These are phyloP conservation scores for Phylloporus rhodoxanthus DNA, from an alignment of 768 basidiomycete genomes.

Conservation along the genomic window DNA sequence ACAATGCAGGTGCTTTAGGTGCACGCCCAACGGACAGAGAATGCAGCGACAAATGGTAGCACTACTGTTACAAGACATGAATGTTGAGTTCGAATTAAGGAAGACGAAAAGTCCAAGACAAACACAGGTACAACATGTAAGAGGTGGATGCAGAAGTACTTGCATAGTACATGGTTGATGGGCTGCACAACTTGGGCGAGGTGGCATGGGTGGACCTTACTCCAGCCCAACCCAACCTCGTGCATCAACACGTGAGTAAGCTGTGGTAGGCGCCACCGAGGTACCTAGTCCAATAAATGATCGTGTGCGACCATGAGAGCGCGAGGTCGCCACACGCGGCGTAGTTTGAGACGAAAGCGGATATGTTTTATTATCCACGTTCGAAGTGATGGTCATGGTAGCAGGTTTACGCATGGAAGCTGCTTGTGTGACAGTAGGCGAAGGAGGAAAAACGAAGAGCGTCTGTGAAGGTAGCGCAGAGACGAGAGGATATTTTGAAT, in stretches of 20 bases:
- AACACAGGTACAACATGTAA: constrained; percentile 22
- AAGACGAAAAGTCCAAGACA: constrained; percentile 21
- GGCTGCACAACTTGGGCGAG: constrained; percentile 12
- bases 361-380: constrained; percentile 37
- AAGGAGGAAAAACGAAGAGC: constrained; percentile 82
- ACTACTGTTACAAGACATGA: constrained; percentile 30
- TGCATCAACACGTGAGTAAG: constrained; percentile 77
- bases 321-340: constrained; percentile 66
- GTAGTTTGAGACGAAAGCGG: constrained; percentile 58
- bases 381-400: constrained; percentile 76
- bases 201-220: constrained; percentile 15
- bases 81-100: constrained; percentile 21
- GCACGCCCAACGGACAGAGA: constrained; percentile 2
- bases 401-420: constrained; percentile 62
- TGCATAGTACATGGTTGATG: constrained; percentile 16
- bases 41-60: constrained; percentile 12
- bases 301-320: constrained; percentile 57
- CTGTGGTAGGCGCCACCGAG: constrained; percentile 71
- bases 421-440: constrained; percentile 44
- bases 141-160: constrained; percentile 18
- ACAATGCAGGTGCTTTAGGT: constrained; percentile 9
- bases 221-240: constrained; percentile 69
- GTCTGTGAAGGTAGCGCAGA: constrained; percentile 67
- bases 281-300: constrained; percentile 70
- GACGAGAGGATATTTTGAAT: constrained; percentile 21